A percentile compares a stretch with the other conserved stretches of the same genome.
Conservation (phyloP, 2,329 filamentous ascomycete species). For the Pseudogymnoascus sp. region DNA sequence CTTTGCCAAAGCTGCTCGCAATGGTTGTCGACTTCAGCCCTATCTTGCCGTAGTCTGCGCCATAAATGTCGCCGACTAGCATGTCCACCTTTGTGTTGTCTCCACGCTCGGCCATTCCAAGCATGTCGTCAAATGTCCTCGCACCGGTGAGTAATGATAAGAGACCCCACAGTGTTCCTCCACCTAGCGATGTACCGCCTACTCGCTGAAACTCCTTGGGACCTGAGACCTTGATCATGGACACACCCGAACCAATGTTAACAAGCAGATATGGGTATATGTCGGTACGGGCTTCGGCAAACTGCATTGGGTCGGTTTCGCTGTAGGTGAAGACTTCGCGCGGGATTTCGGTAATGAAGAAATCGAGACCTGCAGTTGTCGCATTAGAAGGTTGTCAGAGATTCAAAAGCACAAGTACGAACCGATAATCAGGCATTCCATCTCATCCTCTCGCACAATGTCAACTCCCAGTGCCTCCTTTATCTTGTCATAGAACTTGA, state of each 20-base stretch:
- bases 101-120: constrained; percentile 78
- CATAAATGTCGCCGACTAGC: constrained; percentile 96
- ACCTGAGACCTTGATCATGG: constrained; percentile 92
- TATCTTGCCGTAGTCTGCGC: constrained; percentile 90
- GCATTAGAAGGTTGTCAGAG: constrained; percentile 11
- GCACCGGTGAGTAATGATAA: constrained; percentile 88
- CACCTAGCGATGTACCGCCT: constrained; percentile 87
- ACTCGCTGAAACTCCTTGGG: constrained; percentile 81
- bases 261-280: constrained; percentile 96
- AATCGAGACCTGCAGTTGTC: constrained; percentile 64
- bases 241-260: constrained; percentile 95
- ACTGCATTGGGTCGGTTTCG: constrained; percentile 83
- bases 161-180: constrained; percentile 95
- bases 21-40: constrained; percentile 93
- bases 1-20: constrained; percentile 92
- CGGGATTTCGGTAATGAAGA: constrained; percentile 97
- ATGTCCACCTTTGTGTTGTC: constrained; percentile 94
- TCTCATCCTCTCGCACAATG: constrained; percentile 89
- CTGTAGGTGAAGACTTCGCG: constrained; percentile 96
- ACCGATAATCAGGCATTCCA: constrained; percentile 97
- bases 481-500: constrained; percentile 93
- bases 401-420: constrained; percentile 20
- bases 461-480: constrained; percentile 75
- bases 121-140: constrained; percentile 94
- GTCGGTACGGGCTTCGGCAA: constrained; percentile 64